Evolutionary conservation across 1,284 basidiomycete genomes (phyloP).

Genomic region (Cutaneotrichosporon mucoides): DNA sequence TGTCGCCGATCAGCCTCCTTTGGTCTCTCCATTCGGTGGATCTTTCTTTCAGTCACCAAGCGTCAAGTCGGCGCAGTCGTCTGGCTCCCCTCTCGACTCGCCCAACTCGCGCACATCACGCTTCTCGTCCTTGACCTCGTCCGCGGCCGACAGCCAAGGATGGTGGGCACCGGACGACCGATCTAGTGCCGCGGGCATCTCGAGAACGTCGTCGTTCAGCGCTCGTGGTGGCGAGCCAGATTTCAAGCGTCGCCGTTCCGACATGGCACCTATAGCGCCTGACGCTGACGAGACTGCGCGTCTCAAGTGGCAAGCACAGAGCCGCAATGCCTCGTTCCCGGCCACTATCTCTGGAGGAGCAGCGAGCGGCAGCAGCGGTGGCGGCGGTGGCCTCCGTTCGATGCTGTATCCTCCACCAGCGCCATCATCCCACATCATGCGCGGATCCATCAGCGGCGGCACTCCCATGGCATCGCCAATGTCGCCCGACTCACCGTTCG

Average conservation of each 20-base stretch:
- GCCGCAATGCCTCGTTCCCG: constrained; percentile 41
- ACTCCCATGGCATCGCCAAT: constrained; percentile 17
- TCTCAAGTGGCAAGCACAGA: constrained; percentile 41
- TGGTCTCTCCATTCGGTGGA: constrained; percentile 20
- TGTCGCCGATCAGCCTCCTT: constrained; percentile 20
- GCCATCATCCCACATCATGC: constrained; percentile 20
- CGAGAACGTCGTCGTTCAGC: constrained; percentile 6
- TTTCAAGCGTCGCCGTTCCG: constrained; percentile 39
- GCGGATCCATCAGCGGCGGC: constrained; percentile 25
- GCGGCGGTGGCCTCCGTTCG: constrained; percentile 18
- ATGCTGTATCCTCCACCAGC: constrained; percentile 29
- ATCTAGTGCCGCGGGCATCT: constrained; percentile 7
- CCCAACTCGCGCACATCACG: constrained; percentile 38
- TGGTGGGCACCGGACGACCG: constrained; percentile 44
- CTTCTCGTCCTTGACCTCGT: constrained; percentile 39
- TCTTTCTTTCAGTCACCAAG: constrained; percentile 26
- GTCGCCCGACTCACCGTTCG: constrained; percentile 14
- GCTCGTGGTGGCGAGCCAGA: constrained; percentile 25
- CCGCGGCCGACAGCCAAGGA: constrained; percentile 20
- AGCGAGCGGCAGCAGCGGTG: background rate
- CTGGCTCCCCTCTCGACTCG: constrained; percentile 35
- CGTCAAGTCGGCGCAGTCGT: constrained; percentile 25
- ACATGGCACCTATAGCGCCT: constrained; percentile 28
- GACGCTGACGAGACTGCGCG: constrained; percentile 42
- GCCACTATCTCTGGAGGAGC: constrained; percentile 9